Conservation (phyloP, 1,284 basidiomycete species). For the Bjerkandera adusta region DNA sequence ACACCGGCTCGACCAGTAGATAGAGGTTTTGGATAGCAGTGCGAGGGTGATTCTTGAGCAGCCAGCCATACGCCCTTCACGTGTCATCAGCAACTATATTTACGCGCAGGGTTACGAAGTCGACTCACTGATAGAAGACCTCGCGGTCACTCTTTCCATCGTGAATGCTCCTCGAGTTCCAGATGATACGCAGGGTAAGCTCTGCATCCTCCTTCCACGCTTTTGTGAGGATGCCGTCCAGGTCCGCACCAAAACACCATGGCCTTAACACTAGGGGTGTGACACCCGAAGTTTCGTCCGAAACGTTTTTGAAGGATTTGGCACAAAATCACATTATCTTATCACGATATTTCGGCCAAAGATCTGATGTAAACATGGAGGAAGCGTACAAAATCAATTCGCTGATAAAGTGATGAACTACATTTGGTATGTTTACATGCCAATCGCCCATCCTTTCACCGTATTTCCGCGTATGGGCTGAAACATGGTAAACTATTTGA, state of each 20-base stretch:
- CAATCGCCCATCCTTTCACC: no score
- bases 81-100: not conserved
- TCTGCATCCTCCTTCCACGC: conserved; percentile 54
- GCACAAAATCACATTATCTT: no score
- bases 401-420: no score
- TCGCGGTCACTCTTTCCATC: conserved; percentile 57
- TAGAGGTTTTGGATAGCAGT: conserved; percentile 59
- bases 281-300: no score
- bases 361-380: no score
- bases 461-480: no score
- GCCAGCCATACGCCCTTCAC: conserved; percentile 56
- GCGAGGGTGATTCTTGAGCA: conserved; percentile 60
- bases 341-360: no score
- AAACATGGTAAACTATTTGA: no score
- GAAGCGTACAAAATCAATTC: no score
- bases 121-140: conserved; percentile 46
- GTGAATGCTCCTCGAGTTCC: conserved; percentile 60
- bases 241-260: conserved; percentile 18
- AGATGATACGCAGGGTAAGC: conserved; percentile 57
- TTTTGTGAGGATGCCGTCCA: conserved; percentile 36
- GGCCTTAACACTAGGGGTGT: conserved; percentile 33
- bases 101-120: conserved; percentile 1
- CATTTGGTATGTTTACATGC: no score
- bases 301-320: no score
- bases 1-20: conserved; percentile 47